A percentile compares a stretch with the other conserved stretches of the same genome.
Conservation (phyloP, 805 yeast genomes). For the Cyberlindnera nakhonratchasimensis region DNA sequence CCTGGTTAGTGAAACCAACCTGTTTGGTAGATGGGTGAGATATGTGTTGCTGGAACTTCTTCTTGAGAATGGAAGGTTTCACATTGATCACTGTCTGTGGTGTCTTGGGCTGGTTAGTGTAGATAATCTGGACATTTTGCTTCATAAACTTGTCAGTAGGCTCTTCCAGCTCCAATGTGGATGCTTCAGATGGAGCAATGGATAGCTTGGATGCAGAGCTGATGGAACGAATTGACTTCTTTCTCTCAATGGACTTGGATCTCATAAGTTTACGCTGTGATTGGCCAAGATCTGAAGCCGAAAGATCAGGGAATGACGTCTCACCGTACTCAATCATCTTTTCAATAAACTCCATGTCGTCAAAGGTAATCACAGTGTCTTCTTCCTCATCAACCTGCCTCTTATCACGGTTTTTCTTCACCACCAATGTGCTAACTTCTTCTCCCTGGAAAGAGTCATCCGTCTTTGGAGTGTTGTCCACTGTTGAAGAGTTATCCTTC, state of each 20-base stretch:
- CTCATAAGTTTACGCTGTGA: slow-evolving; percentile 30
- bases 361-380: slow-evolving; percentile 22
- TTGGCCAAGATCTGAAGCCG: slow-evolving; percentile 30
- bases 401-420: slow-evolving; percentile 8
- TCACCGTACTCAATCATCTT: slow-evolving; percentile 40
- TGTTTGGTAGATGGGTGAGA: slow-evolving; percentile 20
- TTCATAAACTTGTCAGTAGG: background rate
- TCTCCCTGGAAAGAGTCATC: background rate
- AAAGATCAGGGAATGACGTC: slow-evolving; percentile 35
- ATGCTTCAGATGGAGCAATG: slow-evolving; percentile 10
- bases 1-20: slow-evolving; percentile 45
- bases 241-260: slow-evolving; percentile 35
- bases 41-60: background rate
- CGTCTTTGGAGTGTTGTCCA: background rate
- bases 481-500: background rate
- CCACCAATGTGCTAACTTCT: background rate
- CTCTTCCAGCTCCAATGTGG: background rate
- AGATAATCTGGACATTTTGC: slow-evolving; percentile 18
- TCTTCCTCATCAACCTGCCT: slow-evolving; percentile 6
- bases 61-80: slow-evolving; percentile 11
- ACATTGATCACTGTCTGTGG: slow-evolving; percentile 4
- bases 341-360: slow-evolving; percentile 37
- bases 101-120: slow-evolving; percentile 13
- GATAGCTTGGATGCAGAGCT: slow-evolving; percentile 25
- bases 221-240: slow-evolving; percentile 31